A percentile compares a stretch with the other conserved stretches of the same genome.
Evolutionary conservation across 441 rosid genomes (phyloP).

Genomic region (Adansonia rubrostipa): DNA sequence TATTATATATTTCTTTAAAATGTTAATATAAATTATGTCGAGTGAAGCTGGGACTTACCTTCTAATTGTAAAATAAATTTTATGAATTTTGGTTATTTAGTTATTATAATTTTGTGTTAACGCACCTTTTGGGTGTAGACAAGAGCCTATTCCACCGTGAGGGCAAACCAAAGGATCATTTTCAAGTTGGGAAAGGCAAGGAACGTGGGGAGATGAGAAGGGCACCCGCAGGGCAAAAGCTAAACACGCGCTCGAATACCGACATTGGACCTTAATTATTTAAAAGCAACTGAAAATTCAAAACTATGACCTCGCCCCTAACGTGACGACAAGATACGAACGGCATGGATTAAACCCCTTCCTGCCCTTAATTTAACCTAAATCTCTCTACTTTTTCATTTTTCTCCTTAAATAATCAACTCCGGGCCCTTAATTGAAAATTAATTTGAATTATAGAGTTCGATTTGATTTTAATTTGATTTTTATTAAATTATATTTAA

Average conservation of each 20-base stretch:
- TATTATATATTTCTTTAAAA: too few relatives aligned
- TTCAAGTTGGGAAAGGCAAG: background rate
- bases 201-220: slow-evolving; percentile 29
- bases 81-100: too few relatives aligned
- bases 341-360: slow-evolving; percentile 28
- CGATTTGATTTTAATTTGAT: too few relatives aligned
- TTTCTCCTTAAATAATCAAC: background rate
- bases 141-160: background rate
- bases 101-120: too few relatives aligned
- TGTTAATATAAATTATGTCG: too few relatives aligned
- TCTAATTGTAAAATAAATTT: too few relatives aligned
- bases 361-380: too few relatives aligned
- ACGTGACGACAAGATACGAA: slow-evolving; percentile 27
- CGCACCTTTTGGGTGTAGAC: background rate
- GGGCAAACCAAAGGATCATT: too few relatives aligned
- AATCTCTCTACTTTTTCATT: background rate
- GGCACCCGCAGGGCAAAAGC: background rate
- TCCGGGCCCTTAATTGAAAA: too few relatives aligned
- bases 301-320: background rate
- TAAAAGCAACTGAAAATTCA: background rate
- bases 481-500: too few relatives aligned
- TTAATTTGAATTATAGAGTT: too few relatives aligned
- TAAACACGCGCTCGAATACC: slow-evolving; percentile 17
- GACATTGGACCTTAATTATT: background rate
- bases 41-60: too few relatives aligned